phyloP scores from a whole-genome alignment of 148 eudicot species.

The Silene latifolia region DNA sequence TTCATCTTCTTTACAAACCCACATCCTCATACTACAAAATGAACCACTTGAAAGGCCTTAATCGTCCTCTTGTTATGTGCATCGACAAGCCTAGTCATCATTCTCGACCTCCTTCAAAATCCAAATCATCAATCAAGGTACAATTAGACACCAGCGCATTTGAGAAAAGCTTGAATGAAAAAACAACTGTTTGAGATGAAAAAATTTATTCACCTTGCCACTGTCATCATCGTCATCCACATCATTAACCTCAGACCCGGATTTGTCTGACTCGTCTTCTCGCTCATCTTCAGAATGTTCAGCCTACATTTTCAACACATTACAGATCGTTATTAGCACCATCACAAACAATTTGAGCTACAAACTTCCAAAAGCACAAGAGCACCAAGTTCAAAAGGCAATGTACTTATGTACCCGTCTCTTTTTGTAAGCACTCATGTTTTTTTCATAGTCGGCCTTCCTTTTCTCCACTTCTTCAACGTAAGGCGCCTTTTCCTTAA shows the following conservation, averaged over 20 bases:
- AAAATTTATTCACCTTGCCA: slow-evolving; percentile 34
- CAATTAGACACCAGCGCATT: neutral
- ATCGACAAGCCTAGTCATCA: slow-evolving; percentile 22
- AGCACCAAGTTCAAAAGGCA: neutral
- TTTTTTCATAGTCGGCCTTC: slow-evolving; percentile 52
- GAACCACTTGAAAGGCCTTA: slow-evolving; percentile 6
- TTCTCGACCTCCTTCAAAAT: slow-evolving; percentile 23
- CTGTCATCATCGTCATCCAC: slow-evolving; percentile 48
- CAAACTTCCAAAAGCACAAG: neutral
- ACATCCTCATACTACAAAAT: no score
- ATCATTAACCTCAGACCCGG: slow-evolving; percentile 55
- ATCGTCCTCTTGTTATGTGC: no score
- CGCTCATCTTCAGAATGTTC: slow-evolving; percentile 26
- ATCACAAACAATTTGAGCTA: neutral
- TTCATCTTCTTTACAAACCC: no score
- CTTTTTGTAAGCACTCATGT: slow-evolving; percentile 31
- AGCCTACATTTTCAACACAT: slow-evolving; percentile 16
- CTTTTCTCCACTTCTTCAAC: slow-evolving; percentile 45
- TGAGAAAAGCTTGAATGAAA: no score
- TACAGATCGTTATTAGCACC: neutral
- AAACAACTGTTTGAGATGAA: neutral
- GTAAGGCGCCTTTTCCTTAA: slow-evolving; percentile 55
- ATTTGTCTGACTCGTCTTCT: slow-evolving; percentile 54
- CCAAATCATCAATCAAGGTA: neutral
- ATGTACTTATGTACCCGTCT: slow-evolving; percentile 29